These are phyloP conservation scores for Podospora australis DNA, from an alignment of 495 filamentous ascomycete species.

Conservation along the genomic window DNA sequence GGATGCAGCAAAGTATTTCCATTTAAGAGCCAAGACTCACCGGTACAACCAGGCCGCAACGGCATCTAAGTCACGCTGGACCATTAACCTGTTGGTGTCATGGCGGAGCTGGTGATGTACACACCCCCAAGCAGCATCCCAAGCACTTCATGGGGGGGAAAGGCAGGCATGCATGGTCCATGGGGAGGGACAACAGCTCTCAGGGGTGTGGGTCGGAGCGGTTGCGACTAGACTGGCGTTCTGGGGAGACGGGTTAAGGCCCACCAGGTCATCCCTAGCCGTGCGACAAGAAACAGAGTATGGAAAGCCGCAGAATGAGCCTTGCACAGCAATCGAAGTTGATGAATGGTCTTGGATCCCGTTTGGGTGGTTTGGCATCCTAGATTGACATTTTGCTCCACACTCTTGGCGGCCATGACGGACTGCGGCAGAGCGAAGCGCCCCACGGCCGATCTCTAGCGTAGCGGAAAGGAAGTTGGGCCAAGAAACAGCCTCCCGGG, in stretches of 20 bases:
- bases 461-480: constrained; percentile 16
- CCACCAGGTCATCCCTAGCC: constrained; percentile 8
- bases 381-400: constrained; percentile 24
- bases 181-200: no score
- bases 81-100: constrained; percentile 8
- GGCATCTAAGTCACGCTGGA: constrained; percentile 12
- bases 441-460: constrained; percentile 23
- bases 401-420: constrained; percentile 21
- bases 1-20: no score
- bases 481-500: constrained; percentile 20
- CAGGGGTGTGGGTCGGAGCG: no score
- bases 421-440: constrained; percentile 18
- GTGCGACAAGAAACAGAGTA: constrained; percentile 2
- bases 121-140: no score
- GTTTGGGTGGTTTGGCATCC: constrained; percentile 23
- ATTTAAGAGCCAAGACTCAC: constrained; percentile 5
- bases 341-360: constrained; percentile 16
- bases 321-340: constrained; percentile 19
- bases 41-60: constrained; percentile 4
- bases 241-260: background rate
- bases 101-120: constrained; percentile 5
- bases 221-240: constrained; percentile 7
- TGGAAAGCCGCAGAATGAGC: constrained; percentile 23
- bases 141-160: constrained; percentile 5
- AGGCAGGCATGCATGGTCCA: constrained; percentile 10